phyloP scores from a whole-genome alignment of 306 rosid species.

The Ziziphus jujuba region DNA sequence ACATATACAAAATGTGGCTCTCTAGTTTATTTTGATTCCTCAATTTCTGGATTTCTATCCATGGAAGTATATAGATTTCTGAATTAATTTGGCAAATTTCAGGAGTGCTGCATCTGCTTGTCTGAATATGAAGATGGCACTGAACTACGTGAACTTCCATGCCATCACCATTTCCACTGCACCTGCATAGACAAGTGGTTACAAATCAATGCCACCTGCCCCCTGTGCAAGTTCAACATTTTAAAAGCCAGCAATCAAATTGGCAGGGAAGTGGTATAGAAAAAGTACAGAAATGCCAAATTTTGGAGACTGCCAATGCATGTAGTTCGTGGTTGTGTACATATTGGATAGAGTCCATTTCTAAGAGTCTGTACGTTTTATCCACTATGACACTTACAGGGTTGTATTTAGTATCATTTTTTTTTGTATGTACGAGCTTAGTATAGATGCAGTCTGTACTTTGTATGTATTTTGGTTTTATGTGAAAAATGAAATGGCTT shows the following conservation, averaged over 20 bases:
- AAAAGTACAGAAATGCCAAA: constrained; percentile 34
- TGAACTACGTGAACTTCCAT: constrained; percentile 87
- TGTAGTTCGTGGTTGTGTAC: not conserved
- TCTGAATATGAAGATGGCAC: constrained; percentile 65
- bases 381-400: no score
- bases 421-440: not conserved
- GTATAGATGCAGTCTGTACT: no score
- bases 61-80: not conserved
- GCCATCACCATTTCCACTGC: constrained; percentile 90
- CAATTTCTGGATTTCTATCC: constrained; percentile 17
- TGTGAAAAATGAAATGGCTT: no score
- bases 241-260: constrained; percentile 39
- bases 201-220: constrained; percentile 80
- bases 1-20: not conserved
- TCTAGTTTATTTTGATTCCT: constrained; percentile 3
- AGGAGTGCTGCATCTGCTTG: constrained; percentile 95
- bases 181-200: constrained; percentile 90
- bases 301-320: not conserved
- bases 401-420: not conserved
- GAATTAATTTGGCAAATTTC: not conserved
- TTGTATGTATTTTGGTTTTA: no score
- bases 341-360: not conserved
- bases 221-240: constrained; percentile 89
- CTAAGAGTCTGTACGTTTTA: no score
- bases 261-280: constrained; percentile 49